Evolutionary conservation across 2,329 filamentous ascomycete species (phyloP).

Genomic region (Talaromyces albobiverticillius): DNA sequence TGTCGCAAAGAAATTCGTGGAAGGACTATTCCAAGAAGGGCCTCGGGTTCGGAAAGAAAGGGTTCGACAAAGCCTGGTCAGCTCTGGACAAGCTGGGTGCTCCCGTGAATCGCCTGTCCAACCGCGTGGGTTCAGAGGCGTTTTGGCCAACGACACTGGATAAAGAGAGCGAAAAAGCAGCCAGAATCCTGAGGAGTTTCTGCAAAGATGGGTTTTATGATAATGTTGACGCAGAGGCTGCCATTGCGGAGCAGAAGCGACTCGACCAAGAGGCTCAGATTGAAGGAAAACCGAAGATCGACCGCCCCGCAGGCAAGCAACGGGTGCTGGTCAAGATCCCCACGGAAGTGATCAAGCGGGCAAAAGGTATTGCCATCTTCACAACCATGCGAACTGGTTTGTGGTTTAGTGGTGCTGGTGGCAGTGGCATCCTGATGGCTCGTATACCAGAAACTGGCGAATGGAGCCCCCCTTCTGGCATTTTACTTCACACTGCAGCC

Average conservation of each 20-base stretch:
- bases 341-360: conserved; percentile 77
- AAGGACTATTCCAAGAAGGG: conserved; percentile 44
- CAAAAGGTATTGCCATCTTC: conserved; percentile 88
- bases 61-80: conserved; percentile 71
- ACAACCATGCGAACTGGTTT: conserved; percentile 92
- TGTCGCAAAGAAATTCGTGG: conserved; percentile 53
- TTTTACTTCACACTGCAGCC: conserved; percentile 84
- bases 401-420: conserved; percentile 87
- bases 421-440: conserved; percentile 81
- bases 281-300: conserved; percentile 44
- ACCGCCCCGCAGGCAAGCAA: conserved; percentile 59
- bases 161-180: conserved; percentile 87
- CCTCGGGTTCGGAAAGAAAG: conserved; percentile 50
- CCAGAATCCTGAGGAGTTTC: conserved; percentile 84
- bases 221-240: conserved; percentile 29
- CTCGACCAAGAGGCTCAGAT: background rate
- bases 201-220: conserved; percentile 73
- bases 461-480: conserved; percentile 88
- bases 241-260: conserved; percentile 19
- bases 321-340: conserved; percentile 79
- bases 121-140: conserved; percentile 76
- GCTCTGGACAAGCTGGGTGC: conserved; percentile 66
- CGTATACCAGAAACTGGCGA: conserved; percentile 74
- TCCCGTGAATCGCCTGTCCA: conserved; percentile 76
- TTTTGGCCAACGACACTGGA: conserved; percentile 86